phyloP scores from a whole-genome alignment of 164 flowering plant genomes.

The Tinospora cordifolia region DNA sequence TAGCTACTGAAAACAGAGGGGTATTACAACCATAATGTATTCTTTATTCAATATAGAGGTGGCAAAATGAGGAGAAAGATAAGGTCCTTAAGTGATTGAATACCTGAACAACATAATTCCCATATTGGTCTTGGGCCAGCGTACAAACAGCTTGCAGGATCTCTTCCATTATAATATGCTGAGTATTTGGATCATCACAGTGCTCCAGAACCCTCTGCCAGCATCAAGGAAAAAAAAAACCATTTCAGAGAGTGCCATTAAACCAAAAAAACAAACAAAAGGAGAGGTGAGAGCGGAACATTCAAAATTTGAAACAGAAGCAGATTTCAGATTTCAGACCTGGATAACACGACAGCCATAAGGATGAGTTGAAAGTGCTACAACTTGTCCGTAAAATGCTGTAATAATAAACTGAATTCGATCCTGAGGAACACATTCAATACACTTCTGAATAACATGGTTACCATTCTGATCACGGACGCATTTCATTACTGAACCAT shows the following conservation, averaged over 20 bases:
- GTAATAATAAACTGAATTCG: constrained; percentile 69
- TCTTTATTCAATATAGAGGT: background rate
- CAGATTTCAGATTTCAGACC: constrained; percentile 31
- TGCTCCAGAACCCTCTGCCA: constrained; percentile 85
- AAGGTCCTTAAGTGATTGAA: background rate
- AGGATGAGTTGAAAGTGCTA: constrained; percentile 73
- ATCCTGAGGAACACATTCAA: constrained; percentile 86
- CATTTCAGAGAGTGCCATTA: constrained; percentile 5
- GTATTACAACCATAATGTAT: background rate
- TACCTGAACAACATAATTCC: constrained; percentile 98
- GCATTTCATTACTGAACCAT: constrained; percentile 84
- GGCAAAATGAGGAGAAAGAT: background rate
- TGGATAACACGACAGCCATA: constrained; percentile 97
- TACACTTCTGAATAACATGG: constrained; percentile 92
- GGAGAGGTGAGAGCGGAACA: background rate
- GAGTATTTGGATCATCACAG: constrained; percentile 59
- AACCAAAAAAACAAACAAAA: background rate
- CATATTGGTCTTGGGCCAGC: constrained; percentile 87
- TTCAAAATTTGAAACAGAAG: background rate
- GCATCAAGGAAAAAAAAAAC: constrained; percentile 10
- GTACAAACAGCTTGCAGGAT: constrained; percentile 66
- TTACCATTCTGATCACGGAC: constrained; percentile 97
- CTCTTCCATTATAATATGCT: constrained; percentile 74
- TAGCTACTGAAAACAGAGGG: background rate
- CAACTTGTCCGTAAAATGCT: constrained; percentile 79